A percentile compares a stretch with the other conserved stretches of the same genome.
These are phyloP conservation scores for Moricandia moricandioides DNA, from an alignment of 345 rosid genomes.

Conservation along the genomic window DNA sequence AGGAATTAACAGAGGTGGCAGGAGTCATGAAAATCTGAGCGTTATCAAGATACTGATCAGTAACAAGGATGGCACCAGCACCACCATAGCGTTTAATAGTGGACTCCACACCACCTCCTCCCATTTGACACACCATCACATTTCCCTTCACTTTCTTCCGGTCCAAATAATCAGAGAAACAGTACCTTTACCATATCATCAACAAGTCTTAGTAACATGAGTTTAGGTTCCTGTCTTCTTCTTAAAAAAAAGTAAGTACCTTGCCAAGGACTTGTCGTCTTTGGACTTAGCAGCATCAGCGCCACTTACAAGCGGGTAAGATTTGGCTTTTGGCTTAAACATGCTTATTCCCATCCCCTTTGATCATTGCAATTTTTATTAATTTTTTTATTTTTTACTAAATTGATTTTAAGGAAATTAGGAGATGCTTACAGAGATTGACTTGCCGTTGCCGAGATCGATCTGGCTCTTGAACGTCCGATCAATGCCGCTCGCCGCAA, in stretches of 20 bases:
- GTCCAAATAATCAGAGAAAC: conserved; percentile 57
- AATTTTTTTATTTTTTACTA: background rate
- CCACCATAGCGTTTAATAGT: conserved; percentile 66
- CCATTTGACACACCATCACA: conserved; percentile 56
- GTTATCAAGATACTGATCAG: conserved; percentile 55
- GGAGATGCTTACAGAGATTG: conserved; percentile 44
- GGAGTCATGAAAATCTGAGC: conserved; percentile 84
- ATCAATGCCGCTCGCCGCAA: conserved; percentile 81
- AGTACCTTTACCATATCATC: conserved; percentile 43
- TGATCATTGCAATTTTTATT: background rate
- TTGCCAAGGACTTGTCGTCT: conserved; percentile 40
- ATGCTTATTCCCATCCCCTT: conserved; percentile 65
- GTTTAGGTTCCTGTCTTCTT: background rate
- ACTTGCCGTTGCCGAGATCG: conserved; percentile 62
- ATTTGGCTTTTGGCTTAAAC: conserved; percentile 52
- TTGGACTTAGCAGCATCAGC: conserved; percentile 52
- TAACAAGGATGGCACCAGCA: conserved; percentile 52
- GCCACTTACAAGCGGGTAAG: conserved; percentile 72
- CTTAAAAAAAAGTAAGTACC: conserved; percentile 33
- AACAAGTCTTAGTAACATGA: background rate
- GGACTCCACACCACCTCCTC: conserved; percentile 53
- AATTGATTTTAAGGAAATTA: background rate
- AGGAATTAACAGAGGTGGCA: conserved; percentile 58
- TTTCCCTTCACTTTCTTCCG: conserved; percentile 68
- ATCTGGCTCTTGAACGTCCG: conserved; percentile 65